Evolutionary conservation across 1,139 yeast species (phyloP).

Genomic region (Zygosaccharomyces pseudobailii): DNA sequence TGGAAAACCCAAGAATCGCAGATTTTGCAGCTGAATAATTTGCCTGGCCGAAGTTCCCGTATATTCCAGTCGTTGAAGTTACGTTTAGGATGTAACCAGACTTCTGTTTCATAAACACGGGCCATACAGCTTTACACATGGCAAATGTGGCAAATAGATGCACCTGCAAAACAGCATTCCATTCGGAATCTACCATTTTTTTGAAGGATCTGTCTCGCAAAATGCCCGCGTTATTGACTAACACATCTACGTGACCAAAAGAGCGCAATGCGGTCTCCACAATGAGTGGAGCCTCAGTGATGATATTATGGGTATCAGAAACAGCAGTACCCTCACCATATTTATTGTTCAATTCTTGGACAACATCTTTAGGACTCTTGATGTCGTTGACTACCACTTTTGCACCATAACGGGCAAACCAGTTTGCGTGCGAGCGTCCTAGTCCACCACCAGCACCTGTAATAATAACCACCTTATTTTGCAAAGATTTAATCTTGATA

Average conservation of each 20-base stretch:
- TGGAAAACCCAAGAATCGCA: slow-evolving; percentile 80
- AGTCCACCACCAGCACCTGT: slow-evolving; percentile 97
- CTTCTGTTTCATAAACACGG: slow-evolving; percentile 70
- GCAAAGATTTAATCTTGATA: slow-evolving; percentile 54
- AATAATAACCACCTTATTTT: slow-evolving; percentile 80
- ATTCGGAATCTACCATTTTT: slow-evolving; percentile 78
- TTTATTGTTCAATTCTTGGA: slow-evolving; percentile 59
- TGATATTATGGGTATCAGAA: slow-evolving; percentile 78
- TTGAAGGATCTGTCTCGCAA: slow-evolving; percentile 84
- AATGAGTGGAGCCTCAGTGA: slow-evolving; percentile 68
- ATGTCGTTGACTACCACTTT: slow-evolving; percentile 93
- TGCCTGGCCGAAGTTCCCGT: slow-evolving; percentile 97
- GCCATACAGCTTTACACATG: slow-evolving; percentile 91
- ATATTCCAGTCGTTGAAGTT: slow-evolving; percentile 92
- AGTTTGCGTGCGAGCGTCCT: slow-evolving; percentile 84
- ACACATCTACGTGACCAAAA: slow-evolving; percentile 81
- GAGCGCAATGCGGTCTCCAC: slow-evolving; percentile 71
- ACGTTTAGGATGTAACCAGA: slow-evolving; percentile 84
- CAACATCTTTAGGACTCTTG: slow-evolving; percentile 68
- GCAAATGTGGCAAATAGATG: slow-evolving; percentile 81
- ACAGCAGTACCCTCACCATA: slow-evolving; percentile 77
- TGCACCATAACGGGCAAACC: slow-evolving; percentile 88
- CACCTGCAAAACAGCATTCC: slow-evolving; percentile 77
- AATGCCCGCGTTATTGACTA: slow-evolving; percentile 92
- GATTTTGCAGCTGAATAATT: slow-evolving; percentile 93